Percentiles rank a stretch among this genome's conserved stretches.
phyloP scores from a whole-genome alignment of 306 rosid species.

The Vigna reflexopilosa region DNA sequence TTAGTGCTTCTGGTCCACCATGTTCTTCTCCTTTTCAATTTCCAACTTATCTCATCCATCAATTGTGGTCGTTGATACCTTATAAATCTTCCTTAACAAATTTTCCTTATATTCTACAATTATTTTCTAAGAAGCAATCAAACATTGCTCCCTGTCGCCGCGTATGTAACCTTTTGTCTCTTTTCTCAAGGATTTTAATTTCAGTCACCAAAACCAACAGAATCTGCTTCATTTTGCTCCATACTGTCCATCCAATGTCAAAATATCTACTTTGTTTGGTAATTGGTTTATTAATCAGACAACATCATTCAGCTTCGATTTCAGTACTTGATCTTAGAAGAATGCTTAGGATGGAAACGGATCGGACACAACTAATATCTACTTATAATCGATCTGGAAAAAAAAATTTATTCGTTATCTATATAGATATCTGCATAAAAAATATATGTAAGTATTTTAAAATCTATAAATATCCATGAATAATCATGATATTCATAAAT shows the following conservation, averaged over 20 bases:
- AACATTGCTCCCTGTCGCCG: slow-evolving; percentile 59
- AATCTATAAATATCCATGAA: too few relatives aligned
- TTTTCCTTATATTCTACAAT: slow-evolving; percentile 31
- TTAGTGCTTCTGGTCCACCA: slow-evolving; percentile 47
- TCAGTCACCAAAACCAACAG: slow-evolving; percentile 25
- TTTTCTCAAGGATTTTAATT: background rate
- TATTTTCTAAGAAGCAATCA: slow-evolving; percentile 26
- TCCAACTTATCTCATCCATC: slow-evolving; percentile 55
- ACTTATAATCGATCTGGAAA: too few relatives aligned
- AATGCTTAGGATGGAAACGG: too few relatives aligned
- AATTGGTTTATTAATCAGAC: background rate
- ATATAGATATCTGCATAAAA: too few relatives aligned
- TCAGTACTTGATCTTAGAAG: accelerated
- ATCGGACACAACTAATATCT: too few relatives aligned
- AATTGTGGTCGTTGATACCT: slow-evolving; percentile 60
- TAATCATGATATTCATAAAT: too few relatives aligned
- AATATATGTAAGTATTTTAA: too few relatives aligned
- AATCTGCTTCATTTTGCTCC: slow-evolving; percentile 13
- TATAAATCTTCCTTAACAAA: slow-evolving; percentile 33
- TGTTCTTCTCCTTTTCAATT: slow-evolving; percentile 52
- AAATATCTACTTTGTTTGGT: slow-evolving; percentile 46
- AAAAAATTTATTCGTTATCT: too few relatives aligned
- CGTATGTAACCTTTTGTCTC: slow-evolving; percentile 27
- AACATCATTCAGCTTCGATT: too few relatives aligned
- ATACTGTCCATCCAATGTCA: slow-evolving; percentile 29